Evolutionary conservation across 768 basidiomycete genomes (phyloP), one percentile per base, ranked within the genome.

Genomic region (Hypsizygus marmoreus): DNA sequence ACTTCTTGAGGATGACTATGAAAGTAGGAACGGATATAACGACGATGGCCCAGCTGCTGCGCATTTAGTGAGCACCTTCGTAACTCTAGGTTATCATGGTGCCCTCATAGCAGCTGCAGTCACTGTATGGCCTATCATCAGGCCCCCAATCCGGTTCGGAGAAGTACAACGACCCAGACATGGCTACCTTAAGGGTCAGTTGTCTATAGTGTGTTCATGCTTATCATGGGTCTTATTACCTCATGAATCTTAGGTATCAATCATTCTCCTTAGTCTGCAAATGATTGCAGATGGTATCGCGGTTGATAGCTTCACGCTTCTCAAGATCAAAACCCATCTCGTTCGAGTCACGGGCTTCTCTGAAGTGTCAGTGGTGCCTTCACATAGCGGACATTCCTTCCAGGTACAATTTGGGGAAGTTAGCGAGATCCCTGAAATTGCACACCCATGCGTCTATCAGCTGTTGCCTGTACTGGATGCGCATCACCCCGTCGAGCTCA

Each of bases 201-300:
- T 37, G 5, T 19, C 13, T 31, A 25, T 26, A 19, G 9, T 8
- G 23, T n/a, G n/a, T n/a, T 29, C n/a, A 23, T 12, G 13, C 56
- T 35, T 23, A 16, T 13, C 33, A 12, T 40, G 24, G 11, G 22
- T 43, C 26, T 39, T 16, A 22, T 16, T 16, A 17, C n/a, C 26
- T 37, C 28, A 40, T 29, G 19, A 22, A 28, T 22, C 32, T 26
- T 47, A 88, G 86, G 71, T 73, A 38, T 78, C 81, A 1, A 57
- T 84, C 16, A 49, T 87, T 19, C 64, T 77, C 11, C 70, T 91
- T 12, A 74, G 79, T 47, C 64, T 90, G 38, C 76, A 80, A 40
- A 83, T 88, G 80, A 70, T 90, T 24, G 71, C 81, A 8, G 81
- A 83, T 47, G 86, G 86, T 6, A 70, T 85, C 34, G 41, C 64